Conservation (phyloP, 495 filamentous ascomycete species). For the Hypoxylon subgilvum region DNA sequence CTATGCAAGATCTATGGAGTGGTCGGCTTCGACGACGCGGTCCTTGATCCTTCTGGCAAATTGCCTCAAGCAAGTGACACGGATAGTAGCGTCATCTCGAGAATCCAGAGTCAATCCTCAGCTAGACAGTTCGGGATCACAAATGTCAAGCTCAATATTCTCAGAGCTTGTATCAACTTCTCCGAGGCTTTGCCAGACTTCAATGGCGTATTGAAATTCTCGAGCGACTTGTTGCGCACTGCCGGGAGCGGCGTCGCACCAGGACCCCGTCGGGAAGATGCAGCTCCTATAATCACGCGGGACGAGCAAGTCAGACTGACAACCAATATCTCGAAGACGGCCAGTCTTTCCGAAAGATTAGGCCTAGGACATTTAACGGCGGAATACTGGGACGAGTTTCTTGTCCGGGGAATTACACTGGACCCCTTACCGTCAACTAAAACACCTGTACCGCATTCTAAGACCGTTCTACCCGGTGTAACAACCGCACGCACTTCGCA, state of each 20-base stretch:
- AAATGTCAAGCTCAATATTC: slow-evolving; percentile 80
- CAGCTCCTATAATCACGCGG: slow-evolving; percentile 67
- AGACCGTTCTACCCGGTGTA: slow-evolving; percentile 70
- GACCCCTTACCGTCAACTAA: slow-evolving; percentile 53
- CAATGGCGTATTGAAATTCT: slow-evolving; percentile 82
- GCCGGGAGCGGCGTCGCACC: slow-evolving; percentile 80
- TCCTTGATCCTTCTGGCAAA: slow-evolving; percentile 14
- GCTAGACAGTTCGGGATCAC: slow-evolving; percentile 67
- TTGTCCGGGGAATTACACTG: slow-evolving; percentile 80
- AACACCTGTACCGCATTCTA: slow-evolving; percentile 73
- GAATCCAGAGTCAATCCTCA: slow-evolving; percentile 59
- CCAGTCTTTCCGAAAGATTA: slow-evolving; percentile 73
- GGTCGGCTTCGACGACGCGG: slow-evolving; percentile 44
- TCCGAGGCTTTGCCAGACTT: slow-evolving; percentile 95
- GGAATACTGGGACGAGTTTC: slow-evolving; percentile 96
- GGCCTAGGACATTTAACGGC: slow-evolving; percentile 72
- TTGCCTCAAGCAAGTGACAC: slow-evolving; percentile 44
- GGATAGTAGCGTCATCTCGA: slow-evolving; percentile 56
- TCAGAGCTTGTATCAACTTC: slow-evolving; percentile 83
- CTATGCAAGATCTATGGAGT: slow-evolving; percentile 59
- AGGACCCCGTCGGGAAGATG: slow-evolving; percentile 64
- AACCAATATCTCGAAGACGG: slow-evolving; percentile 83
- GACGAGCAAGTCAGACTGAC: slow-evolving; percentile 85
- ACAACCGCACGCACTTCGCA: slow-evolving; percentile 58
- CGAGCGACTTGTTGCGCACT: slow-evolving; percentile 78